Evolutionary conservation across 2,329 filamentous ascomycete species (phyloP).

Genomic region (Xylaria hypoxylon): DNA sequence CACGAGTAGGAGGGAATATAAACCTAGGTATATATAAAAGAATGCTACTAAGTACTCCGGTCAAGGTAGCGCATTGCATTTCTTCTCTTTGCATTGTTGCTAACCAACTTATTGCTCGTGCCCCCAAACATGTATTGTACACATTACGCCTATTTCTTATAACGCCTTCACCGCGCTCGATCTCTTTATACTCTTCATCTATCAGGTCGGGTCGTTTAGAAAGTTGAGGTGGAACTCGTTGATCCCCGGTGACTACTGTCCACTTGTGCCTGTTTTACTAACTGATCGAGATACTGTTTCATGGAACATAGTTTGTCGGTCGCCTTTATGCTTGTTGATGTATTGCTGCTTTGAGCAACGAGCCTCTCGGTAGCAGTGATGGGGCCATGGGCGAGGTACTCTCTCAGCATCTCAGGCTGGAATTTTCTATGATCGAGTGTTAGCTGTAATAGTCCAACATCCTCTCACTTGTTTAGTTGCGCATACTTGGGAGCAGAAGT

Average conservation of each 20-base stretch:
- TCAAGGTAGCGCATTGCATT: neutral
- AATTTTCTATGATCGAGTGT: slow-evolving; percentile 22
- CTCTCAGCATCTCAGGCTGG: slow-evolving; percentile 41
- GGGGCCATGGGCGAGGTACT: slow-evolving; percentile 42
- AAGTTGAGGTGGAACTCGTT: slow-evolving; percentile 18
- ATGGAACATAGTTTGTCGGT: slow-evolving; percentile 33
- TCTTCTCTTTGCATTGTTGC: neutral
- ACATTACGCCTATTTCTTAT: neutral
- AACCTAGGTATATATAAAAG: slow-evolving; percentile 10
- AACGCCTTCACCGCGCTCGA: neutral
- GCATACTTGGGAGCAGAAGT: slow-evolving; percentile 20
- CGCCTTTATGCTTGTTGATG: slow-evolving; percentile 23
- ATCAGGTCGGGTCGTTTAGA: neutral
- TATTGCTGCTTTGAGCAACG: slow-evolving; percentile 12
- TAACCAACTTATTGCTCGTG: neutral
- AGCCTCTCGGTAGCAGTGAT: slow-evolving; percentile 43
- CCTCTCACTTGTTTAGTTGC: neutral
- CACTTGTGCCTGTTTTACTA: slow-evolving; percentile 36
- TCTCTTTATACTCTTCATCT: neutral
- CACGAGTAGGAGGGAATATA: neutral
- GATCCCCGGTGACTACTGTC: slow-evolving; percentile 2
- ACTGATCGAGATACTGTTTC: slow-evolving; percentile 34
- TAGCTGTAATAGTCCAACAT: neutral
- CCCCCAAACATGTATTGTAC: neutral
- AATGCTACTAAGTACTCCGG: neutral